Percentiles rank a stretch among this genome's conserved stretches.
phyloP scores from a whole-genome alignment of 2,329 filamentous ascomycete species.

The Aspergillus proliferans region DNA sequence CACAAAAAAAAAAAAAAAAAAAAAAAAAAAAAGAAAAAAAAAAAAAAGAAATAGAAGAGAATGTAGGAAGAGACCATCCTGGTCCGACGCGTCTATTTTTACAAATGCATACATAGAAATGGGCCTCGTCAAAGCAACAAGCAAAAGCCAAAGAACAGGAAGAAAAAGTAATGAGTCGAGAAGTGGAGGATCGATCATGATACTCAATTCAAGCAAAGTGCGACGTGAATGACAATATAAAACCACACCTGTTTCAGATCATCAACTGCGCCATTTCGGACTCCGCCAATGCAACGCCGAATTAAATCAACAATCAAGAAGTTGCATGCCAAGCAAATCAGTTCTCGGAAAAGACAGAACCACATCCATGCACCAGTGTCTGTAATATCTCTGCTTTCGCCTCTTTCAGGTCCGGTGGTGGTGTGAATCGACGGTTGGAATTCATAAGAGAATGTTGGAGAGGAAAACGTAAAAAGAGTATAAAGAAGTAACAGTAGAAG shows the following conservation, averaged over 20 bases:
- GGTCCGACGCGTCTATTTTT: conserved; percentile 33
- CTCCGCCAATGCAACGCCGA: conserved; percentile 33
- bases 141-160: conserved; percentile 8
- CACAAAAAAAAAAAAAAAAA: no score
- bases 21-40: conserved; percentile 11
- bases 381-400: conserved; percentile 3
- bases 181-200: not conserved
- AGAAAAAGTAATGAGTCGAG: conserved; percentile 7
- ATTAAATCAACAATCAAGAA: conserved; percentile 26
- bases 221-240: conserved; percentile 12
- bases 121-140: conserved; percentile 7
- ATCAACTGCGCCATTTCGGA: conserved; percentile 27
- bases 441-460: conserved; percentile 4
- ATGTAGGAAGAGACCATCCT: not conserved
- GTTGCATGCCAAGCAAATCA: conserved; percentile 20
- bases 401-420: conserved; percentile 5
- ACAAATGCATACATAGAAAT: conserved; percentile 23
- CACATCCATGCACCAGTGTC: conserved; percentile 5
- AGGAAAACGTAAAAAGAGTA: conserved; percentile 4
- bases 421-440: conserved; percentile 2
- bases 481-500: conserved; percentile 11
- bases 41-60: conserved; percentile 9
- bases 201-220: conserved; percentile 4
- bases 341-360: conserved; percentile 13
- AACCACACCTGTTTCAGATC: conserved; percentile 24